Conservation (phyloP, 2,329 filamentous ascomycete species). For the Cladophialophora immunda region DNA sequence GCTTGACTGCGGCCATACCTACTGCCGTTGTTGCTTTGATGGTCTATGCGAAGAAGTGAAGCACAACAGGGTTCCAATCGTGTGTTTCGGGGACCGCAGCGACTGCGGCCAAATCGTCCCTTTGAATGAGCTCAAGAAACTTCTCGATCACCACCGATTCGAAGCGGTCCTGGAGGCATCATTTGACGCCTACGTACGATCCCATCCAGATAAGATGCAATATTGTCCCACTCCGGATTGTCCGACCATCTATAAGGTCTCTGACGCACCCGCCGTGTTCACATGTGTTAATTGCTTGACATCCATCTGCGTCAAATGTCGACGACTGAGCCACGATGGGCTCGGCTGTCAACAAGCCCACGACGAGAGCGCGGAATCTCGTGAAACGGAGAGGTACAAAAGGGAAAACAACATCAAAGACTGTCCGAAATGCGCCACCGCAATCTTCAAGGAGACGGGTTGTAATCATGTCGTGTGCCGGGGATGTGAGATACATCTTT, state of each 20-base stretch:
- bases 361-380: not conserved
- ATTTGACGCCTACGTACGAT: slow-evolving; percentile 20
- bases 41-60: slow-evolving; percentile 12
- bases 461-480: slow-evolving; percentile 89
- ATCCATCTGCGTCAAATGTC: slow-evolving; percentile 24
- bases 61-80: not conserved
- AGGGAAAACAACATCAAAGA: slow-evolving; percentile 14
- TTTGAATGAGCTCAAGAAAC: slow-evolving; percentile 12
- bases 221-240: slow-evolving; percentile 31
- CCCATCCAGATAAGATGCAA: slow-evolving; percentile 11
- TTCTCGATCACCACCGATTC: slow-evolving; percentile 6
- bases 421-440: slow-evolving; percentile 17
- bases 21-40: slow-evolving; percentile 27
- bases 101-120: slow-evolving; percentile 17
- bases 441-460: slow-evolving; percentile 76
- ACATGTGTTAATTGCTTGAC: slow-evolving; percentile 24
- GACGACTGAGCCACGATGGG: slow-evolving; percentile 27
- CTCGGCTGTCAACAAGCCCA: slow-evolving; percentile 14
- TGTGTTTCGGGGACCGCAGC: slow-evolving; percentile 14
- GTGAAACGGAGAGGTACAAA: slow-evolving; percentile 10
- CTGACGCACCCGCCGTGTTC: slow-evolving; percentile 1
- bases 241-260: slow-evolving; percentile 22
- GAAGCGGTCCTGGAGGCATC: slow-evolving; percentile 18
- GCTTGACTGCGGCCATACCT: slow-evolving; percentile 25
- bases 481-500: slow-evolving; percentile 16